Evolutionary conservation across 495 filamentous ascomycete genomes (phyloP).

Genomic region (Penicillium odoratum): DNA sequence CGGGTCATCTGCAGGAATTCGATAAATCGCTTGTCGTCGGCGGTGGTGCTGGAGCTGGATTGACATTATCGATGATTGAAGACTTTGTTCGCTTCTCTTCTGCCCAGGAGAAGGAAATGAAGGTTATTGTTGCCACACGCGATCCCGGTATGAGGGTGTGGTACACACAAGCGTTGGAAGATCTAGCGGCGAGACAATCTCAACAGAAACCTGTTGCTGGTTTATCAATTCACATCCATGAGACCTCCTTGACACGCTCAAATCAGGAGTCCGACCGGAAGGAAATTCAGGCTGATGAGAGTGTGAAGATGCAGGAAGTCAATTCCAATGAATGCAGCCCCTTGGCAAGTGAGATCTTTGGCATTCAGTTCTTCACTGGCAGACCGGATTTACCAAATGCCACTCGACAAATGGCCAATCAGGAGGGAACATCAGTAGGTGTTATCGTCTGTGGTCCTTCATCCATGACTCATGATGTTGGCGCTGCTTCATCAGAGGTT

Average conservation of each 20-base stretch:
- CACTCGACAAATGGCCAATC: slow-evolving; percentile 4
- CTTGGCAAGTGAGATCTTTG: slow-evolving; percentile 13
- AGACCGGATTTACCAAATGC: slow-evolving; percentile 14
- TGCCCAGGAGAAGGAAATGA: slow-evolving; percentile 13
- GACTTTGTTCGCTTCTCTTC: slow-evolving; percentile 20
- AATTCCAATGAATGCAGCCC: slow-evolving; percentile 14
- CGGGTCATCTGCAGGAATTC: slow-evolving; percentile 17
- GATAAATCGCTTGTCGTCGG: slow-evolving; percentile 43
- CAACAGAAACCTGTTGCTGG: slow-evolving; percentile 10
- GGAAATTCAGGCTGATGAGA: slow-evolving; percentile 1
- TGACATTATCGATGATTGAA: slow-evolving; percentile 43
- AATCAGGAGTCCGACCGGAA: neutral
- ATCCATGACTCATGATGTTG: slow-evolving; percentile 24
- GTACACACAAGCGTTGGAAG: slow-evolving; percentile 25
- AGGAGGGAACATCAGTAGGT: slow-evolving; percentile 14
- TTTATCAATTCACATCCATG: slow-evolving; percentile 21
- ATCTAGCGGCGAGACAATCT: slow-evolving; percentile 19
- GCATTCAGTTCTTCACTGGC: slow-evolving; percentile 16
- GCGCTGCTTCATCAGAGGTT: slow-evolving; percentile 13
- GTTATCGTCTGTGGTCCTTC: slow-evolving; percentile 24
- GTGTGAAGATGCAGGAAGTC: neutral
- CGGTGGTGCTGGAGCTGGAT: slow-evolving; percentile 50
- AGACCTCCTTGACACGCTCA: slow-evolving; percentile 9
- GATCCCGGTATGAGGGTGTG: slow-evolving; percentile 26
- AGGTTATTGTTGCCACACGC: slow-evolving; percentile 28